Base-by-base conservation (phyloP, 1,284 basidiomycete species). In the Phaffia rhodozyma region DNA sequence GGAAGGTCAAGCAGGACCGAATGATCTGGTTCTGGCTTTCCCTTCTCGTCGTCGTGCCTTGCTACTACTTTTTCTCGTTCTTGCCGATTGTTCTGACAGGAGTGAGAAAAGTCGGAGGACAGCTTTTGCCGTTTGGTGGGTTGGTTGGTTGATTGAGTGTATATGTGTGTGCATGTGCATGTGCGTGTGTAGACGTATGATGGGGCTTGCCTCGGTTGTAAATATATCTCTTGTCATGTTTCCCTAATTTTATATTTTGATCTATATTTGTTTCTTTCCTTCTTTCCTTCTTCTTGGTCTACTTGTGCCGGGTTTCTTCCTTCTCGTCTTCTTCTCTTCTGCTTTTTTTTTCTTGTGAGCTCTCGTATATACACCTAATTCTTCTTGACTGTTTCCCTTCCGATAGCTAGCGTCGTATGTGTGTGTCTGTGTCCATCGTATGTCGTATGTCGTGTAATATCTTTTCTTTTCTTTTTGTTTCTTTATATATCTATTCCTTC, bases 81-180 rank as follows among this genome's bases (percentile, higher is more conserved):
- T 7, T 64, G 29, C 48, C 66, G 30, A 27, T 60, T 55, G 23
- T 55, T 54, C 55, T 65, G 34, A 66, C 34, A 20, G 66, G 66
- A 57, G 66, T 50, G 32, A 66, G 61, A 47, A 53, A 67, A 29
- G 67, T 65, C 47, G 61, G 67, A 29, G 55, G 66, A 27, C 47
- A 60, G 3, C 68, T 68, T 30, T 61, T 67, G 23, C 67, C 66
- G 38, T 67, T 69, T 50, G 67, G 67, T 30, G 61, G 63, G 23
- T 61, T 70, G 23, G 66, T 68, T 48, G 65, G 66, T 48, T 34
- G 55, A 47, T 57, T 62, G n/a, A 59, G 68, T 59, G 66, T 4
- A 25, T 11, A 23, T 30, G 38, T 7, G 38, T 11, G 38, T 43
- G 13, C 16, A 16, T 43, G 38, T 43, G 38, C 16, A 11, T 43